phyloP scores from a whole-genome alignment of 257 asterid species.

The Vinca minor region DNA sequence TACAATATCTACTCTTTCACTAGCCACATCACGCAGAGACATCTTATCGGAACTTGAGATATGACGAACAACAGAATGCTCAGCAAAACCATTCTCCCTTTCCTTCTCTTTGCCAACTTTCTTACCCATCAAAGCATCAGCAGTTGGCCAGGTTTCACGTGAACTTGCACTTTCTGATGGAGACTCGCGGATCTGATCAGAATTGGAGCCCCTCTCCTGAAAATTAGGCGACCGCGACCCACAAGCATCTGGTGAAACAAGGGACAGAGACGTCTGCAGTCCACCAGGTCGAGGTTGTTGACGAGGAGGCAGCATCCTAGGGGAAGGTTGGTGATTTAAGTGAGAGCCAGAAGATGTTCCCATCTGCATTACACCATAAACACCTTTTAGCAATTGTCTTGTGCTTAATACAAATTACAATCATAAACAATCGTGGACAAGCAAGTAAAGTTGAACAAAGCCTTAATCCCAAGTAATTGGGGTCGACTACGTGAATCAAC shows the following conservation, averaged over 20 bases:
- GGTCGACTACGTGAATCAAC: too few relatives aligned
- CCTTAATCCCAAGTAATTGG: too few relatives aligned
- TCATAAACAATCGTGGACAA: not conserved
- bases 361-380: slow-evolving; percentile 27
- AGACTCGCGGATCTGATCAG: slow-evolving; percentile 72
- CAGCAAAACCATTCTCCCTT: slow-evolving; percentile 59
- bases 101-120: slow-evolving; percentile 59
- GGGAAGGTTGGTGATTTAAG: slow-evolving; percentile 51
- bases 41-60: slow-evolving; percentile 58
- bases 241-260: slow-evolving; percentile 66
- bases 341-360: slow-evolving; percentile 69
- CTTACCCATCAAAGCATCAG: slow-evolving; percentile 56
- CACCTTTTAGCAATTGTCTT: not conserved
- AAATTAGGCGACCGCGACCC: slow-evolving; percentile 79
- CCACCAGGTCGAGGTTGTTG: slow-evolving; percentile 80
- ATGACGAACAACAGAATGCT: slow-evolving; percentile 65
- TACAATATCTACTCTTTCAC: slow-evolving; percentile 62
- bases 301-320: slow-evolving; percentile 84
- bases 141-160: slow-evolving; percentile 86
- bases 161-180: slow-evolving; percentile 97
- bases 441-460: not conserved
- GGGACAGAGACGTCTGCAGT: slow-evolving; percentile 64
- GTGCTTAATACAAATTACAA: not conserved
- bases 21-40: slow-evolving; percentile 67
- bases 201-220: slow-evolving; percentile 74